Evolutionary conservation across 805 yeast species (phyloP), one percentile per base, ranked within the genome.

Genomic region (Barnettozyma siamensis): DNA sequence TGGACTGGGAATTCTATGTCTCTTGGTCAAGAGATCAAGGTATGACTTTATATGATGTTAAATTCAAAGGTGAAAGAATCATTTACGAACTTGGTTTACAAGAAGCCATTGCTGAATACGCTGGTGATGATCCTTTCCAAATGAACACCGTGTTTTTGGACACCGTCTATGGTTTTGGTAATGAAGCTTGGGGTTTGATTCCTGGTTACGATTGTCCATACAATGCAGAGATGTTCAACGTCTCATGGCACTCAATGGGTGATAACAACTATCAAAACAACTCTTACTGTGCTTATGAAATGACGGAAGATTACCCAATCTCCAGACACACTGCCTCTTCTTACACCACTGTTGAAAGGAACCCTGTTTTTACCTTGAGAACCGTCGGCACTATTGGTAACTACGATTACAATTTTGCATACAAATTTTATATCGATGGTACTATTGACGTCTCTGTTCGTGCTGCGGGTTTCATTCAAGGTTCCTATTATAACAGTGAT

Each of bases 111-210:
- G 60, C 61, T 18, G 61, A 57, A 41, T 57, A 57, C 19, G 40
- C 59, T 23, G 60, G 60, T 42, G 61, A 57, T 33, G 61, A 57
- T 51, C 61, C 61, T 26, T 55, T 53, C 50, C 60, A 57, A 43
- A 47, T 53, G 41, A 37, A 53, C 40, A 54, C 57, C 9, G 44
- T 44, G 19, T 57, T 49, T 44, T 45, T 53, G 30, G 61, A 57
- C 39, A 33, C 50, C 20, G 33, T 57, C 9, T 57, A 55, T 40
- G 60, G 60, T 35, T 55, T 55, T 31, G 61, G 61, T 44, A 55
- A 55, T 35, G 53, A 51, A 31, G 59, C 59, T n/a, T 55, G 46
- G 46, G 60, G 60, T 11, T 30, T 57, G 24, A 43, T 57, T 33
- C 59, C 59, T 20, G 61, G 61, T 16, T 57, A 46, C 31, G 61